phyloP scores from a whole-genome alignment of 805 yeast species.

The Metschnikowia arizonensis region DNA sequence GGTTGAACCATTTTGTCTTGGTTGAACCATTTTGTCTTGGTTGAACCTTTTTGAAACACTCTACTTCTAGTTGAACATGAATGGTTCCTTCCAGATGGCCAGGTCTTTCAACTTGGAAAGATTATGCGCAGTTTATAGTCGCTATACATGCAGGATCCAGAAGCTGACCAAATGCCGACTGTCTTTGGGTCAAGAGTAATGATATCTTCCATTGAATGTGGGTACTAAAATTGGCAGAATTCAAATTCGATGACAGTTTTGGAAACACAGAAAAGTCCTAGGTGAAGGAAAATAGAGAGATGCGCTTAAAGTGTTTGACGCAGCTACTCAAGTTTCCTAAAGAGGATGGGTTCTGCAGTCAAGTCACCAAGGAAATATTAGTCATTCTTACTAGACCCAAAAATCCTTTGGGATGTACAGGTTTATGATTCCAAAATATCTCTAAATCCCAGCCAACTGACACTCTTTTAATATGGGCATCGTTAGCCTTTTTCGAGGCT shows the following conservation, averaged over 20 bases:
- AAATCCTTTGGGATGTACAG: no score
- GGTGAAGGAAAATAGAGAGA: conserved; percentile 39
- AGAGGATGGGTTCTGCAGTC: conserved; percentile 7
- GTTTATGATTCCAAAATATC: no score
- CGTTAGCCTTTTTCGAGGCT: no score
- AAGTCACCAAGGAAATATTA: conserved; percentile 33
- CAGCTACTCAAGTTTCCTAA: conserved; percentile 44
- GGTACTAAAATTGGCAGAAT: conserved; percentile 21
- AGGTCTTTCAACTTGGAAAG: conserved; percentile 36
- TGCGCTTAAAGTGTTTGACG: conserved; percentile 54
- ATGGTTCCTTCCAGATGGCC: no score
- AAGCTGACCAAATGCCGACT: conserved; percentile 23
- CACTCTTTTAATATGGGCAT: no score
- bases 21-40: no score
- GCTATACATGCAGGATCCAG: conserved; percentile 41
- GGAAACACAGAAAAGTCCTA: conserved; percentile 59
- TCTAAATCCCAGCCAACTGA: no score
- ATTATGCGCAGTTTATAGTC: conserved; percentile 48
- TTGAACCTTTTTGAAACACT: no score
- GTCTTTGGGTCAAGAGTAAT: conserved; percentile 53
- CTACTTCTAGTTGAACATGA: no score
- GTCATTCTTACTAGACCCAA: no score
- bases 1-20: no score
- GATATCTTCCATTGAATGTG: no score
- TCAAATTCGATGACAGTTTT: conserved; percentile 47